phyloP scores from a whole-genome alignment of 306 rosid genomes.

The Citrullus colocynthis region DNA sequence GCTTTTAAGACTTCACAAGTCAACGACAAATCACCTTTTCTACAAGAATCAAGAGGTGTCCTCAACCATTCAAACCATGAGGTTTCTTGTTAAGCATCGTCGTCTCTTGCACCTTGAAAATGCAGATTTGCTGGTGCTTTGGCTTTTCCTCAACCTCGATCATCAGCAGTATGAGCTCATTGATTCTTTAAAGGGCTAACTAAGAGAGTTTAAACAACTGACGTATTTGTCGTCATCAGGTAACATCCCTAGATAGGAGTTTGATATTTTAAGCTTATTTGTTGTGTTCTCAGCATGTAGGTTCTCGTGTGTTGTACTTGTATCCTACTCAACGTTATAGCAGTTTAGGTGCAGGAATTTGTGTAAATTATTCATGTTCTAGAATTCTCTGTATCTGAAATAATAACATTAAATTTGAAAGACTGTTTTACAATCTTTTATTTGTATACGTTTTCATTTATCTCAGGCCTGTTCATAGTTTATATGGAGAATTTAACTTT shows the following conservation, averaged over 20 bases:
- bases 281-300: slow-evolving; percentile 4
- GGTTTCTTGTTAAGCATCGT: slow-evolving; percentile 1
- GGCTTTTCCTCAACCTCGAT: not conserved
- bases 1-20: not conserved
- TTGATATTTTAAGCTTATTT: not conserved
- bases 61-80: slow-evolving; percentile 4
- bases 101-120: not conserved
- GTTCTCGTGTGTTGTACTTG: slow-evolving; percentile 1
- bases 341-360: not conserved
- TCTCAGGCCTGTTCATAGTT: not conserved
- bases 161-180: not conserved
- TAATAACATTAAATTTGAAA: not conserved
- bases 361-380: slow-evolving; percentile 3
- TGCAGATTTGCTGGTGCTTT: not conserved
- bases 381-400: slow-evolving; percentile 3
- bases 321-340: not conserved
- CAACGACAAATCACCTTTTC: not conserved
- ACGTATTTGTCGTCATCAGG: slow-evolving; percentile 1
- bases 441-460: not conserved
- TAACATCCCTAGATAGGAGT: slow-evolving; percentile 1
- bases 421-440: not conserved
- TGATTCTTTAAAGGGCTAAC: slow-evolving; percentile 6
- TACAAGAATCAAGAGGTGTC: not conserved
- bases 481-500: not conserved
- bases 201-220: not conserved